Conservation (phyloP, 345 rosid genomes). For the Ceriops zippeliana region DNA sequence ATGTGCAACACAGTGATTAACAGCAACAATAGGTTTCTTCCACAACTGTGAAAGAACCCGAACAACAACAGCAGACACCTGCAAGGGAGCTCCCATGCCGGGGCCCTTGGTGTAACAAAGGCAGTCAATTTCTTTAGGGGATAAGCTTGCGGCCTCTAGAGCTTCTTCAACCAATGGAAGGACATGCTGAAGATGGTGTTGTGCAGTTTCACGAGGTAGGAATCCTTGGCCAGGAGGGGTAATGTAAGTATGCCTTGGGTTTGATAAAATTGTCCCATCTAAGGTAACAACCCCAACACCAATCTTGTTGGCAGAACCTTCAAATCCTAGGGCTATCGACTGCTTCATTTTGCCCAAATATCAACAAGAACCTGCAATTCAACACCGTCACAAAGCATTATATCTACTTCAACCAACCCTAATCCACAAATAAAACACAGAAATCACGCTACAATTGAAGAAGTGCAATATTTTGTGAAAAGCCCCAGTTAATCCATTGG, state of each 20-base stretch:
- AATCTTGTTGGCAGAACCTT: conserved; percentile 94
- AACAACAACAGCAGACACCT: conserved; percentile 70
- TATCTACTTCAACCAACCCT: neutral
- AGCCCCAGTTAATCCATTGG: no score
- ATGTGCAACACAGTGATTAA: conserved; percentile 97
- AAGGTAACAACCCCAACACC: conserved; percentile 81
- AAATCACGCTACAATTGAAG: no score
- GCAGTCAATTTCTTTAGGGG: conserved; percentile 75
- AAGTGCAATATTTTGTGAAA: no score
- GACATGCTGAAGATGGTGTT: conserved; percentile 78
- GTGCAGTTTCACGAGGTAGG: conserved; percentile 91
- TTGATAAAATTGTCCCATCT: conserved; percentile 78
- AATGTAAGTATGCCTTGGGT: conserved; percentile 93
- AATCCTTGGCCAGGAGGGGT: conserved; percentile 98
- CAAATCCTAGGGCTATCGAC: conserved; percentile 82
- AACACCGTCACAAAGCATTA: neutral
- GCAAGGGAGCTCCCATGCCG: conserved; percentile 94
- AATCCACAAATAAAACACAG: no score
- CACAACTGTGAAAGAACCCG: conserved; percentile 83
- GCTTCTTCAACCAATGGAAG: conserved; percentile 82
- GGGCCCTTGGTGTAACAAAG: conserved; percentile 95
- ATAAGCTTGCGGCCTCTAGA: conserved; percentile 51
- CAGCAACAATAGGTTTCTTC: conserved; percentile 83
- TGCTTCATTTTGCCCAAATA: conserved; percentile 47
- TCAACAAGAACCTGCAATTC: neutral